Evolutionary conservation across 305 asterid species (phyloP), one percentile per base, ranked within the genome.

Genomic region (Solanum aculeatissimum): DNA sequence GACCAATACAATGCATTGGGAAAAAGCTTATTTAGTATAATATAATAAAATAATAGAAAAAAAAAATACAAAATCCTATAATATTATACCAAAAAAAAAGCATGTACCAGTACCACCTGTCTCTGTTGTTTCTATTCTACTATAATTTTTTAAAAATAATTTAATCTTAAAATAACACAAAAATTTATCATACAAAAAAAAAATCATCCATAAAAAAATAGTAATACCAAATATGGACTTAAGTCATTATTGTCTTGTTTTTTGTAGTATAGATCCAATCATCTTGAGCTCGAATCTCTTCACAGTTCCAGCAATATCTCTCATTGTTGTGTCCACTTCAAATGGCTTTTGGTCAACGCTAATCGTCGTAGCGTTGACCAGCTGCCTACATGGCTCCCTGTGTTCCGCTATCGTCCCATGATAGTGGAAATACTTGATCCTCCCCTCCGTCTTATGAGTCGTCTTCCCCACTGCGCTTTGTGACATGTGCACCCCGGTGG

Each of bases 401-500:
- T 95, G 90, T 35, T 90, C 86, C 1, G 98, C 91, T 9, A 95
- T 91, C n/a, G 98, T 94, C 29, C 96, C 97, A 10, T 94, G 98
- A 63, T 94, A 95, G 86, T 95, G 98, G 89, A 87, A 95, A 86
- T 95, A 95, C 90, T 85, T 90, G 75, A 95, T 94, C 4, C 87
- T 87, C 35, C 92, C 94, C 23, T 91, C 93, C 1, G 96, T 93
- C 63, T 90, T 92, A 89, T 95, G 92, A 12, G 92, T 89, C 1
- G 97, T 89, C 88, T 90, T 90, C 54, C 98, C 98, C 15, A 80
- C 88, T 0, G 68, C 19, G 90, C 91, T 95, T 84, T 93, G 93
- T 1, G 98, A 91, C 98, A 95, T 89, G 86, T 95, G 98, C 85
- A 95, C 98, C 13, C 98, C 98, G 0, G 98, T 90, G 9, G 98